These are phyloP conservation scores for Tagetes patula DNA, from an alignment of 129 eudicot species.

Conservation along the genomic window DNA sequence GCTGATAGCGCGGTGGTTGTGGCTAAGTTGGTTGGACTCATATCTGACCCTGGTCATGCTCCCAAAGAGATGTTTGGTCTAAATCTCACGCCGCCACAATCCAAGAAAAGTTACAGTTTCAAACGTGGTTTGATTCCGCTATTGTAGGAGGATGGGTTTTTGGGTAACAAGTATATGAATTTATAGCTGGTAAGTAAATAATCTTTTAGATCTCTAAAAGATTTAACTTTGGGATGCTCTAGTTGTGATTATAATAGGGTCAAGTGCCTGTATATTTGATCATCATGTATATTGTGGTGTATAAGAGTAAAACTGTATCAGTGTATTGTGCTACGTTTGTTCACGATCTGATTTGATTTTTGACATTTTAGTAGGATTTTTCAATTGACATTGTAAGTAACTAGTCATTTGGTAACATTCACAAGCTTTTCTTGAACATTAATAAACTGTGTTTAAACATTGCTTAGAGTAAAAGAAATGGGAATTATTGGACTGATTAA, in stretches of 20 bases:
- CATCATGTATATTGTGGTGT: slow-evolving; percentile 26
- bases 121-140: slow-evolving; percentile 60
- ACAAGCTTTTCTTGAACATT: too few relatives aligned
- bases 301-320: slow-evolving; percentile 26
- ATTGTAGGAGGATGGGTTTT: slow-evolving; percentile 36
- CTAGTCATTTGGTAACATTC: too few relatives aligned
- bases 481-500: too few relatives aligned
- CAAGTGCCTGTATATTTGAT: slow-evolving; percentile 34
- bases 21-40: slow-evolving; percentile 72
- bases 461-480: too few relatives aligned
- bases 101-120: slow-evolving; percentile 56
- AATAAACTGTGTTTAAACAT: too few relatives aligned
- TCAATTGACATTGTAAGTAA: neutral
- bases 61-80: slow-evolving; percentile 86
- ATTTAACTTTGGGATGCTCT: slow-evolving; percentile 16
- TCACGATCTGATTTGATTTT: slow-evolving; percentile 12
- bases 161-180: slow-evolving; percentile 12
- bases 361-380: neutral
- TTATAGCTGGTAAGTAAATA: slow-evolving; percentile 31
- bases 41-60: slow-evolving; percentile 51
- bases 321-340: slow-evolving; percentile 28
- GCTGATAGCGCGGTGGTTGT: slow-evolving; percentile 78
- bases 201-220: slow-evolving; percentile 33
- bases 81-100: slow-evolving; percentile 51
- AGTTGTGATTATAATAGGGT: slow-evolving; percentile 33